These are phyloP conservation scores for Fusarium fujikuroi DNA, from an alignment of 2,329 filamentous ascomycete species.

Conservation along the genomic window DNA sequence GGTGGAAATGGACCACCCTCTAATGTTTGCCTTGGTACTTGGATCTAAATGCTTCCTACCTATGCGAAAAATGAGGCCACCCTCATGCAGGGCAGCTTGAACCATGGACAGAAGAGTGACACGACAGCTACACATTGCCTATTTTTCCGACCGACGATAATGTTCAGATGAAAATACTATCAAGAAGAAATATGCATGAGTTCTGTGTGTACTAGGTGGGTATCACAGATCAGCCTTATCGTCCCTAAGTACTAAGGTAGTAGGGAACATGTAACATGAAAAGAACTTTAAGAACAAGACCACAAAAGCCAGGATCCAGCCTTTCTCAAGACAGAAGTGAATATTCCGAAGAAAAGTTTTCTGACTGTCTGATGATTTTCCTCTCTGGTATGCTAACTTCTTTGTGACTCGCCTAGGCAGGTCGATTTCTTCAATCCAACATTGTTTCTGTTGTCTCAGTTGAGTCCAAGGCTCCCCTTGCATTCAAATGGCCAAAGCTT, in stretches of 20 bases:
- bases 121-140: constrained; percentile 9
- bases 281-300: not conserved
- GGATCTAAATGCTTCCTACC: not conserved
- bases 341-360: not conserved
- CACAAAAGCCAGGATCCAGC: not conserved
- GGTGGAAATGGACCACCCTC: not conserved
- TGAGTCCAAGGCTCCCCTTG: constrained; percentile 4
- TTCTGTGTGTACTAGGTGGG: not conserved
- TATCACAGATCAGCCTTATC: not conserved
- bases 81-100: not conserved
- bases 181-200: not conserved
- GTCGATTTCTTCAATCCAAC: constrained; percentile 1
- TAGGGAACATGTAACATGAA: not conserved
- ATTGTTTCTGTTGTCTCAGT: constrained; percentile 22
- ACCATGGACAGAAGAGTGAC: not conserved
- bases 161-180: not conserved
- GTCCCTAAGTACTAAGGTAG: not conserved
- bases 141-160: not conserved
- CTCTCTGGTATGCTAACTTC: not conserved
- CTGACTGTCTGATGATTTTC: not conserved
- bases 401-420: not conserved
- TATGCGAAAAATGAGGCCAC: constrained; percentile 1
- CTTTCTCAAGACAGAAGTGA: not conserved
- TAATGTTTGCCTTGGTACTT: not conserved
- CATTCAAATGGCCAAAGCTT: constrained; percentile 19